Percentiles rank a stretch among this genome's conserved stretches.
phyloP scores from a whole-genome alignment of 2,329 filamentous ascomycete genomes.

The Drechslerella coelobrocha region DNA sequence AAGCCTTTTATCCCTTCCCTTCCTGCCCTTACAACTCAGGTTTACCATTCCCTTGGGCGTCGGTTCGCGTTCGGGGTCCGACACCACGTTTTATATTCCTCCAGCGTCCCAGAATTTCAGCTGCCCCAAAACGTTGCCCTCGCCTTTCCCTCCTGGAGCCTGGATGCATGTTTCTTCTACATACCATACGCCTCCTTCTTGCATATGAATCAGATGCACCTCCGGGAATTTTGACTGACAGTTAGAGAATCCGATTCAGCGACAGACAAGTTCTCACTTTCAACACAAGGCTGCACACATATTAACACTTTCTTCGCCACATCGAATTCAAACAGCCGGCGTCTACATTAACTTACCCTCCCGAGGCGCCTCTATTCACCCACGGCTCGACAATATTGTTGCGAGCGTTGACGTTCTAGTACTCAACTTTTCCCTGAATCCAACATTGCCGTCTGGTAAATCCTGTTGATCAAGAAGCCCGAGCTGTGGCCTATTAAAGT shows the following conservation, averaged over 20 bases:
- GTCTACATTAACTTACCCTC: background rate
- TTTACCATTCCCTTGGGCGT: constrained; percentile 36
- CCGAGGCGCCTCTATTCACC: no score
- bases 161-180: background rate
- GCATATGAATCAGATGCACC: background rate
- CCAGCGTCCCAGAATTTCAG: constrained; percentile 1
- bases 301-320: no score
- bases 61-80: constrained; percentile 26
- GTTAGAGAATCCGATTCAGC: constrained; percentile 1
- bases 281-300: no score
- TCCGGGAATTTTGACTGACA: background rate
- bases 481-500: constrained; percentile 30
- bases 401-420: background rate
- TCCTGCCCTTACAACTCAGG: background rate
- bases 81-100: constrained; percentile 44
- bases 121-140: constrained; percentile 4
- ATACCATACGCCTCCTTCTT: background rate
- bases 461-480: constrained; percentile 11
- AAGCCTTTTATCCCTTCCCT: background rate
- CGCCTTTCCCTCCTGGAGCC: constrained; percentile 2
- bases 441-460: constrained; percentile 2
- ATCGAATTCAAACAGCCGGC: background rate
- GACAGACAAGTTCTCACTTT: no score
- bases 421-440: no score
- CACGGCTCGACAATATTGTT: no score